Percentiles rank a stretch among this genome's conserved stretches.
phyloP scores from a whole-genome alignment of 345 rosid species.

The Eucalyptus victrix region DNA sequence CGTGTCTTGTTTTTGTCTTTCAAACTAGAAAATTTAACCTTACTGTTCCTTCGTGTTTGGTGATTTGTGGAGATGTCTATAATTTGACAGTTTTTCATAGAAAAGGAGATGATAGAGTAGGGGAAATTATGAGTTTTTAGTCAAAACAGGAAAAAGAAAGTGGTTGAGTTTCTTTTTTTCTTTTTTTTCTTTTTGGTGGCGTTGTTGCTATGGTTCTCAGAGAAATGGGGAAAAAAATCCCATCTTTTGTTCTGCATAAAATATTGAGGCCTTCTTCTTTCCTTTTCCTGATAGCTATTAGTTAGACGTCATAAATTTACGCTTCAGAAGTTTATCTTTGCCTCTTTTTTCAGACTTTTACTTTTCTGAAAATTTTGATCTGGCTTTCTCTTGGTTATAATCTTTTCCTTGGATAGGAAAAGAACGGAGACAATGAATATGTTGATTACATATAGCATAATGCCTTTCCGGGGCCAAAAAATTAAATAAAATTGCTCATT shows the following conservation, averaged over 20 bases:
- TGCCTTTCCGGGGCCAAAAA: not conserved
- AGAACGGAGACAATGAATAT: not conserved
- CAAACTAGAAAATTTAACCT: not conserved
- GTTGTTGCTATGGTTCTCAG: not conserved
- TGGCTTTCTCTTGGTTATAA: not conserved
- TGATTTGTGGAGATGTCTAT: not conserved
- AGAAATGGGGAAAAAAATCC: not conserved
- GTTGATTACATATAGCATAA: not conserved
- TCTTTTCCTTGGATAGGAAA: not conserved
- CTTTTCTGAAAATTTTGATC: not conserved
- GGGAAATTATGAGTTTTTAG: not conserved
- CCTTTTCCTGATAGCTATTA: not conserved
- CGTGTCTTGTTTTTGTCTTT: not conserved
- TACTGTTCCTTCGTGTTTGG: not conserved
- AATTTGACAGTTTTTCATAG: not conserved
- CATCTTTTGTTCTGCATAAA: not conserved
- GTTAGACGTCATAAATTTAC: not conserved
- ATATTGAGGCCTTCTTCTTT: not conserved
- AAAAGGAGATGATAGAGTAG: not conserved
- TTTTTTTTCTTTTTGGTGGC: not conserved
- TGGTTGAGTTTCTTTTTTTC: not conserved
- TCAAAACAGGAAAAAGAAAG: not conserved
- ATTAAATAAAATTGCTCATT: not conserved
- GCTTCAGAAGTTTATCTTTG: not conserved
- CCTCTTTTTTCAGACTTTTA: not conserved